These are phyloP conservation scores for Clitopilus passeckerianus DNA, from an alignment of 768 basidiomycete genomes.

Conservation along the genomic window DNA sequence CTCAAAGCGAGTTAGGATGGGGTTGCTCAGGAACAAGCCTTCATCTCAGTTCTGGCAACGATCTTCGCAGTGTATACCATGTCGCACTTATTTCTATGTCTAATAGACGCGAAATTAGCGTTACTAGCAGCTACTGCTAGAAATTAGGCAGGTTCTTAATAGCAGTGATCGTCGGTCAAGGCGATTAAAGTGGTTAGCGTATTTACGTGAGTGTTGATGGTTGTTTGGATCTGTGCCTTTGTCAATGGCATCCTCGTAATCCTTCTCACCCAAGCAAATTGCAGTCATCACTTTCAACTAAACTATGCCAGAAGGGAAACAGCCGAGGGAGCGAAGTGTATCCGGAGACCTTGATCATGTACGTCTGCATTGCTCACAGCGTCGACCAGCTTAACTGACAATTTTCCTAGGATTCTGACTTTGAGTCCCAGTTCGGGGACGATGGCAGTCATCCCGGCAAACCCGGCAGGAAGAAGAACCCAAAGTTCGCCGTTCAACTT, in stretches of 20 bases:
- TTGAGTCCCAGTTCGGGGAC: constrained; percentile 46
- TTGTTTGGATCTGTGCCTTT: constrained; percentile 10
- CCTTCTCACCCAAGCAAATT: constrained; percentile 37
- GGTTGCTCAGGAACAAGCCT: not conserved
- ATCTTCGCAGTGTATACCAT: no score
- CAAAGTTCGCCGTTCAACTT: constrained; percentile 51
- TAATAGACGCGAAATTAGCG: no score
- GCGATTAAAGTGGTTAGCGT: not conserved
- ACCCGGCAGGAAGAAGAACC: constrained; percentile 86
- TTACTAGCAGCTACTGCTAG: no score
- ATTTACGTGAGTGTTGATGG: constrained; percentile 9
- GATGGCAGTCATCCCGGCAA: constrained; percentile 42
- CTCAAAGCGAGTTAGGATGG: not conserved
- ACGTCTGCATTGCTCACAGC: constrained; percentile 19
- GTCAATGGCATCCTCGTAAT: constrained; percentile 29
- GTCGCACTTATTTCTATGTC: not conserved
- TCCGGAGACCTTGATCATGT: constrained; percentile 51
- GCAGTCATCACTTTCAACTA: constrained; percentile 18
- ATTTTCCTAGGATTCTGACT: constrained; percentile 56
- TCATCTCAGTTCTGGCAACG: not conserved
- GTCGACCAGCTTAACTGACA: not conserved
- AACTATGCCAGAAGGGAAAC: constrained; percentile 39
- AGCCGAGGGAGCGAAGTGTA: constrained; percentile 55
- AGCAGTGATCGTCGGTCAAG: not conserved
- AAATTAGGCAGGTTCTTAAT: not conserved